Evolutionary conservation across 352 stramenopile genomes (phyloP), one percentile per base, ranked within the genome.

Genomic region (Peronosclerospora sorghi): DNA sequence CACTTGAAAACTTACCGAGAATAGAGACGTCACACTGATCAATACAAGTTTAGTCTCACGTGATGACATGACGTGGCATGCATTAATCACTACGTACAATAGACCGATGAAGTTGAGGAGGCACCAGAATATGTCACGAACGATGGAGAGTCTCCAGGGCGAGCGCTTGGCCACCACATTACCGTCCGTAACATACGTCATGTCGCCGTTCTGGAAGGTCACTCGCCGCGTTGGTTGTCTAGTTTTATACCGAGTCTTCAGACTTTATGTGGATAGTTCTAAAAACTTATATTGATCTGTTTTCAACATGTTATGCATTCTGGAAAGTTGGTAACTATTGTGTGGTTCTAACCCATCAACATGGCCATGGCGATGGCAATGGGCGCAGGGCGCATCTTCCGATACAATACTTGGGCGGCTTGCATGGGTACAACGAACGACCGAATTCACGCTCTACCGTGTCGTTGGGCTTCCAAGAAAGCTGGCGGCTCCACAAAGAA

Each of bases 401-500:
- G 68, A 41, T 65, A 61, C 61, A 59, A 58, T 18, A 42, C 54
- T 15, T 44, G 47, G 15, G 44, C 38, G 7, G 45, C 54, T 12
- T 49, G 56, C 14, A 45, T 57, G 12, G 50, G 50, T 8, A 32
- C 36, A 20, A 57, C 59, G 36, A 41, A 36, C 17, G 72, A 87
- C 18, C 67, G 52, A 13, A n/a, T 81, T 23, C 85, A 65, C 54
- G 54, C 51, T 8, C 21, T 15, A 40, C 43, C 70, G 32, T 58
- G 66, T 21, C 75, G 76, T 18, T 88, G 71, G 69, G 96, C 96
- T 10, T 93, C 77, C 13, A 99, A 99, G 72, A 98, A 98, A 62
- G 87, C 93, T 4, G 95, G 92, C 23, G 95, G 95, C 30, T 98
- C 88, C 21, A 95, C 87, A n/a, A 97, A 94, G 59, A 99, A 99